Base-by-base conservation (phyloP, 2,329 filamentous ascomycete species). In the Aspergillus sojae region DNA sequence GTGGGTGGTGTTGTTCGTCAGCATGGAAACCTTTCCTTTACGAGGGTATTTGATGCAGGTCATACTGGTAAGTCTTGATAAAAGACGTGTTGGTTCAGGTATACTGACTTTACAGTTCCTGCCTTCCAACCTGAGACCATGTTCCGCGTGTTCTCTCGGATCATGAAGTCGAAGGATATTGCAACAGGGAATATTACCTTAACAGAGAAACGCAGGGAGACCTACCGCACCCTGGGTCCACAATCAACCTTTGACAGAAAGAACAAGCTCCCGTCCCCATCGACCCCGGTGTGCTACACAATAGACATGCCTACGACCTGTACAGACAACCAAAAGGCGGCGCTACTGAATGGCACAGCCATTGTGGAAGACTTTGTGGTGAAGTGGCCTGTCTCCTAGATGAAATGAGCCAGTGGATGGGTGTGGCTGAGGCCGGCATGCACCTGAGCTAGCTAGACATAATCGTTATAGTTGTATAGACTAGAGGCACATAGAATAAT, bases 11-110 rank as follows among this genome's bases (percentile, higher is more conserved):
- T 57, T 21, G 60, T 61, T 28, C 60, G 60, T 2, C 60, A 61
- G 39, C 60, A 61, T 41, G 54, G 60, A 4, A 57, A 57, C n/a
- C 45, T 61, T 21, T 61, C 60, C 1, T 61, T 61, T n/a, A 61
- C 43, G 1, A 26, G 60, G 2, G 54, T 61, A 1, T 61, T 61
- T 19, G 32, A 57, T 30, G 54, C 60, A 3, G 60, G 60, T 2
- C 60, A 61, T 48, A 23, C 45, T 4, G 45, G 45, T 48, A 48
- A 28, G 45, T 16, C 12, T 16, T 6, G 3, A 48, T 5, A 16
- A 6, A 9, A 5, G 5, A 36, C 2, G 5, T 5, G 14, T 36
- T 36, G 4, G 12, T 16, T 16, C 5, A 36, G 12, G 34, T 36
- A 36, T 36, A 14, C 34, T 36, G 12, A 36, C 45, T 14, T 28